Evolutionary conservation across 164 flowering plant genomes (phyloP), one percentile per base, ranked within the genome.

Genomic region (Nymphaea thermarum): DNA sequence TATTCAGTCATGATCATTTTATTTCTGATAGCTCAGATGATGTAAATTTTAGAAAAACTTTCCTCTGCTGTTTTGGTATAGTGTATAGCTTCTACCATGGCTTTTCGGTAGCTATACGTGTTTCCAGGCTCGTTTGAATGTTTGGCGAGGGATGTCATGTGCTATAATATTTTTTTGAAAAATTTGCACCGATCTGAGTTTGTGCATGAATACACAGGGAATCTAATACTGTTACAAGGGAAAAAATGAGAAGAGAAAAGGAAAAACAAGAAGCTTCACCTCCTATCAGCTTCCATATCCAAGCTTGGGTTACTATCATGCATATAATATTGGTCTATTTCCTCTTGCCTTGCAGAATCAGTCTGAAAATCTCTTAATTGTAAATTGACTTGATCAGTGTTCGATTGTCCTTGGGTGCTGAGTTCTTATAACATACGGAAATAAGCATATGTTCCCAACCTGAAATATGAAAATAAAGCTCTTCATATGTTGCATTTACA

Each of bases 381-480:
- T 42, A 70, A 67, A 44, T 3, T 67, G 42, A 78, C 78, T 63
- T 51, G 16, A 44, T 76, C 75, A 43, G 59, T 43, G 14, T 42
- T 70, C 64, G 69, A 71, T 43, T 77, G 14, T 17, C 77, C 8
- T 62, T 79, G 84, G 60, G 11, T 77, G 43, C 57, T 51, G 14
- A 73, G 67, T 57, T 85, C 87, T 2, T 80, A 83, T 74, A 84
- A 62, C 79, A 78, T 75, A 67, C 74, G 83, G 55, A 87, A 72
- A 68, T 72, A 78, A 55, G 72, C 77, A 70, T 75, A 72, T 57
- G 78, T 55, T 77, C 73, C 75, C 75, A 77, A 36, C 80, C 78
- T 78, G 66, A 45, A 44, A 3, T 25, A 25, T 25, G 36, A 25
- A 25, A 25, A 25, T 25, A 25, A 51, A 51, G 14, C 8, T 15